A percentile compares a stretch with the other conserved stretches of the same genome.
phyloP scores from a whole-genome alignment of 257 asterid species.

The Solanum bulbocastanum region DNA sequence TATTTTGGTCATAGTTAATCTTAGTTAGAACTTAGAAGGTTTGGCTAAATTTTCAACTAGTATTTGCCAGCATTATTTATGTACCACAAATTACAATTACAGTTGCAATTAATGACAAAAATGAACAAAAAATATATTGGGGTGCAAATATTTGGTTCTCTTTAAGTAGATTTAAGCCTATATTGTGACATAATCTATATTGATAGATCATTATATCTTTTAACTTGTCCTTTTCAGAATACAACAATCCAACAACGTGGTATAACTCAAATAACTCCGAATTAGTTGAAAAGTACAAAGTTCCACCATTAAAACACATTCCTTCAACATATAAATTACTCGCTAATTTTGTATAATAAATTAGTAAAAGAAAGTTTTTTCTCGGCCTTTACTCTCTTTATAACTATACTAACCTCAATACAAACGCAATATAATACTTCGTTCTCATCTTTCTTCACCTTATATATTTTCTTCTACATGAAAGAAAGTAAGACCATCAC shows the following conservation, averaged over 20 bases:
- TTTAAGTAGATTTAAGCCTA: no score
- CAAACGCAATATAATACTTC: no score
- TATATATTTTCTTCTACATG: not conserved
- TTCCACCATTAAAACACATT: no score
- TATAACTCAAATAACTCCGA: accelerated
- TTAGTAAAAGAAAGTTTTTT: no score
- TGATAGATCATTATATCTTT: accelerated
- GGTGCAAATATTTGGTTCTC: not conserved
- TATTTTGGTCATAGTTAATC: not conserved
- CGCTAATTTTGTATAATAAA: not conserved
- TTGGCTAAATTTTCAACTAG: not conserved
- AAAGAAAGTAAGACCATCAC: not conserved
- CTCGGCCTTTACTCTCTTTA: accelerated
- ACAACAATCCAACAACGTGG: accelerated
- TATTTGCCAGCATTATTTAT: no score
- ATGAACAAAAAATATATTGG: not conserved
- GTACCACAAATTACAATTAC: no score
- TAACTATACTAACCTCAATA: no score
- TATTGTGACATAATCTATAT: no score
- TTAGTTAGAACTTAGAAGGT: not conserved
- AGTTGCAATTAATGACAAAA: no score
- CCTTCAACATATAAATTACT: not conserved
- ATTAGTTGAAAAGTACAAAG: no score
- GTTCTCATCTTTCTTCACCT: not conserved
- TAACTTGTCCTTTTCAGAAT: accelerated